Evolutionary conservation across 257 asterid species (phyloP), one percentile per base, ranked within the genome.

Genomic region (Salvia miltiorrhiza): DNA sequence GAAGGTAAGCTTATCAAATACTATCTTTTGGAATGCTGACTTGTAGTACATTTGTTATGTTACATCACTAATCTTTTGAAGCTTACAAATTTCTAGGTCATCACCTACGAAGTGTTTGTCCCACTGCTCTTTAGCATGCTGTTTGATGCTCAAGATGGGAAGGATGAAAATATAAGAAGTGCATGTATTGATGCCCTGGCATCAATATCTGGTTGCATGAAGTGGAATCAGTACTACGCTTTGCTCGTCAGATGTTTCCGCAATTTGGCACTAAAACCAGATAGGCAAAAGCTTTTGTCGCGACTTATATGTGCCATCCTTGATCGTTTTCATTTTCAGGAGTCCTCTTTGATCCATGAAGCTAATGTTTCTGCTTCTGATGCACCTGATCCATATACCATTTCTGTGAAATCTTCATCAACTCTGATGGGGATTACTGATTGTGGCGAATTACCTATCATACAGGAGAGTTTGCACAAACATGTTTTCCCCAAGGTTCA

Each of bases 151-250:
- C 90, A 86, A 79, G 79, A 78, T 71, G 97, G 99, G 47, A 93
- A 90, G 77, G 97, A 88, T 64, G 99, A 93, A 76, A 85, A 93
- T 81, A 82, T 90, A 61, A 86, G 87, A 80, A 81, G 83, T 71
- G 91, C 93, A 16, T 93, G 96, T 72, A 33, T 90, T 69, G 95
- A 87, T 65, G 95, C 96, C 56, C 79, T 90, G 17, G 97, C 87
- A 54, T 84, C 94, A 47, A 69, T 93, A 80, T 79, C 96, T 69
- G 84, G 92, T 76, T 69, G 86, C 82, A 78, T 93, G 96, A 77
- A 81, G 56, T 93, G 99, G 97, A 79, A 76, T 72, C 80, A 56
- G 61, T 93, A 90, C 78, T 80, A 84, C 71, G 79, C 81, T 23
- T 76, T 90, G 77, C 80, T 93, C 28, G 63, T 62, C 35, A 79